These are phyloP conservation scores for Drechslerella coelobrocha DNA, from an alignment of 2,329 filamentous ascomycete species.

Conservation along the genomic window DNA sequence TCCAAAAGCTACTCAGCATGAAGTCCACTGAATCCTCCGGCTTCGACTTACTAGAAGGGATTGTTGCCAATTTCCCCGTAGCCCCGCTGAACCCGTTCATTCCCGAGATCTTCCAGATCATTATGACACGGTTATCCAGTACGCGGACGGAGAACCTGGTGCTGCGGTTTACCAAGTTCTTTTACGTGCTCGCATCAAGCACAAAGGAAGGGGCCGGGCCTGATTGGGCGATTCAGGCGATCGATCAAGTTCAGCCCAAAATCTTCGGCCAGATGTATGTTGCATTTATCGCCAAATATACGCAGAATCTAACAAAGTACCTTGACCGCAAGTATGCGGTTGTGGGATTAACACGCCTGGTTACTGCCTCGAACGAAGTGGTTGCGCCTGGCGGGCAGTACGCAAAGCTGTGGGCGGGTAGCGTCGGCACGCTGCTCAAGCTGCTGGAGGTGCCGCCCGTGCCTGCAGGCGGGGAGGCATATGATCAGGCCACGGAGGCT, in stretches of 20 bases:
- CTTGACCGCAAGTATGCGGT: slow-evolving; percentile 93
- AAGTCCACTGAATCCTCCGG: slow-evolving; percentile 85
- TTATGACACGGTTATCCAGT: slow-evolving; percentile 75
- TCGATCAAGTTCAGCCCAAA: slow-evolving; percentile 78
- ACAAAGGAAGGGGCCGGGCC: slow-evolving; percentile 83
- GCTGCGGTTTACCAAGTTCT: slow-evolving; percentile 88
- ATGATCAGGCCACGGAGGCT: slow-evolving; percentile 65
- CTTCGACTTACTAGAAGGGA: slow-evolving; percentile 86
- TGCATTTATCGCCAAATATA: slow-evolving; percentile 83
- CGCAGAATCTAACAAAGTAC: slow-evolving; percentile 84
- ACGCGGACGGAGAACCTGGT: slow-evolving; percentile 84
- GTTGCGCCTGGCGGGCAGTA: slow-evolving; percentile 76
- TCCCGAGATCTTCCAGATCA: slow-evolving; percentile 76
- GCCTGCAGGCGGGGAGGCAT: slow-evolving; percentile 67
- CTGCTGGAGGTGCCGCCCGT: slow-evolving; percentile 88
- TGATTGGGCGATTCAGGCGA: slow-evolving; percentile 86
- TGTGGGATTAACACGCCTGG: slow-evolving; percentile 88
- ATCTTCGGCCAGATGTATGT: slow-evolving; percentile 87
- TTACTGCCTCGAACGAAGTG: slow-evolving; percentile 77
- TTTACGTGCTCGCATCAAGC: slow-evolving; percentile 83
- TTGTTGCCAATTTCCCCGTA: slow-evolving; percentile 76
- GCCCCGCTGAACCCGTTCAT: slow-evolving; percentile 76
- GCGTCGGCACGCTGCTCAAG: slow-evolving; percentile 85
- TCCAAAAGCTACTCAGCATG: slow-evolving; percentile 82
- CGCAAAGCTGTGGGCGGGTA: slow-evolving; percentile 88